Evolutionary conservation across 805 yeast species (phyloP), one percentile per base, ranked within the genome.

Genomic region (Nematodospora valgi): DNA sequence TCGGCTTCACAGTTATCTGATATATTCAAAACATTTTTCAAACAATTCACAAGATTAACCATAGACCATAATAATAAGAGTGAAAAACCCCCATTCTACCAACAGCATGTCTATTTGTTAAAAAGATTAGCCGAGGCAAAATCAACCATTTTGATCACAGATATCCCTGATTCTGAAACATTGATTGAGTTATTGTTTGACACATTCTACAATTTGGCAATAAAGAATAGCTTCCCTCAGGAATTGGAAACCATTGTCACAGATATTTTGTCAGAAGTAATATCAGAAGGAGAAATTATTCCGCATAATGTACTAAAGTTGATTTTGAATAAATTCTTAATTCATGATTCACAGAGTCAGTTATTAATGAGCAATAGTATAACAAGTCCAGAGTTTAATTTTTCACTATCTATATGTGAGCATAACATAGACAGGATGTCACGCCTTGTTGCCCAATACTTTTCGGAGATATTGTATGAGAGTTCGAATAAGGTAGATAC

Each of bases 121-220:
- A 80, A 82, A 13, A 68, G 80, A 35, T 56, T 88, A 15, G 80
- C 88, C 0, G 93, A 84, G 51, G 86, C 82, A 9, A 72, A 88
- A 52, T 78, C 88, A 12, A 74, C 82, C 24, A 81, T 85, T 10
- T 62, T 87, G 23, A 72, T 85, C 11, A 76, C 91, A 0, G 96
- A 87, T 52, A 64, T 87, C 15, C 82, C 86, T 2, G 75, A 76
- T 35, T 64, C 85, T 1, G 76, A 72, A 18, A 55, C 60, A 14
- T 57, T 86, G 27, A 69, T 83, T 10, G 73, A 72, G 30, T 48
- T 52, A 5, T 49, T 83, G 4, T 87, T 89, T 51, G 68, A 73
- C 17, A 61, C 72, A 2, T 80, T 85, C 52, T 88, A 84, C 51
- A 72, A 70, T 16, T 54, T 77, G 16, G 55, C 73, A 10, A 56